Conservation (phyloP, 768 basidiomycete genomes). For the Boletus subcaerulescens region DNA sequence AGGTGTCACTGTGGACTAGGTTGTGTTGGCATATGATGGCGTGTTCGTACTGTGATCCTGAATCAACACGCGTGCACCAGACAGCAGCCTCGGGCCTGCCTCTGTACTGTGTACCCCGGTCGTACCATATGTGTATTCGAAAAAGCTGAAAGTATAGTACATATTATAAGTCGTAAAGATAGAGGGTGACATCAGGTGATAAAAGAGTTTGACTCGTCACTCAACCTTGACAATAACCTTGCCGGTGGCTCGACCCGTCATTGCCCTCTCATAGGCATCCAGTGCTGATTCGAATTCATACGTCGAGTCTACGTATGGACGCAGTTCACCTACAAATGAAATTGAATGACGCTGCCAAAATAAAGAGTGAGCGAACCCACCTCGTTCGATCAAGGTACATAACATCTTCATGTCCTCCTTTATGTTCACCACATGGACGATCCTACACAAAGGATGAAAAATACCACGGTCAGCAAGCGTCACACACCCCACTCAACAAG, state of each 20-base stretch:
- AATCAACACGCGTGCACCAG: no score
- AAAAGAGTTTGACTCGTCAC: not conserved
- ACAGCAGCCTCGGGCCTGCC: no score
- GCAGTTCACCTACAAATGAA: constrained; percentile 33
- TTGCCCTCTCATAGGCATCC: constrained; percentile 59
- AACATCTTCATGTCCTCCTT: constrained; percentile 36
- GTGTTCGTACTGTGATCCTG: no score
- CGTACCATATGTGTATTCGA: no score
- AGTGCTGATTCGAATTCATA: constrained; percentile 53
- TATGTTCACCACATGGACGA: constrained; percentile 33
- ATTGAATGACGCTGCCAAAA: not conserved
- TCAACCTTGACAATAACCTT: constrained; percentile 62
- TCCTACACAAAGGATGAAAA: not conserved
- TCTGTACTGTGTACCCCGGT: no score
- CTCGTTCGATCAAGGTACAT: constrained; percentile 40
- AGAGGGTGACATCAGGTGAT: no score
- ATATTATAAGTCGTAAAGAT: no score
- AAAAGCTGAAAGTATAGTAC: no score
- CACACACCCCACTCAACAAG: not conserved
- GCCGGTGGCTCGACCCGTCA: constrained; percentile 56
- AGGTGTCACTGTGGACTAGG: constrained; percentile 59
- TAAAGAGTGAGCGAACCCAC: constrained; percentile 23
- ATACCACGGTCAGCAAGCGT: not conserved
- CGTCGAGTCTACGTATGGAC: constrained; percentile 57
- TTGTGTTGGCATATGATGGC: no score